Conservation (phyloP, 2,329 filamentous ascomycete species). For the Aspergillus intermedius region DNA sequence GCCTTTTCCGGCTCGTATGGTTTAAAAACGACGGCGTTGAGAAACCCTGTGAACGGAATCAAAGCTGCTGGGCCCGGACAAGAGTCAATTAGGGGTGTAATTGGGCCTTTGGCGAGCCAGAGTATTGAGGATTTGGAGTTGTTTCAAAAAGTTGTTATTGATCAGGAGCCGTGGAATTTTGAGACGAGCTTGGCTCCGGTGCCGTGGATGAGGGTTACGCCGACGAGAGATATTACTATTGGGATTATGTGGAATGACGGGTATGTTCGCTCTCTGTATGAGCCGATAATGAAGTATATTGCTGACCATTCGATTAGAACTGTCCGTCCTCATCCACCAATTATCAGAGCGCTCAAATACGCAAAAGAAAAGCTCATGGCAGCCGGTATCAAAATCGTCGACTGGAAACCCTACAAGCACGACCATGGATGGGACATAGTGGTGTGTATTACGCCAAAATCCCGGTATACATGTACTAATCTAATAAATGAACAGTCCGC, state of each 20-base stretch:
- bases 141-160: conserved; percentile 34
- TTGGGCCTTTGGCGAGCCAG: conserved; percentile 23
- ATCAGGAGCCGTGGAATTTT: conserved; percentile 37
- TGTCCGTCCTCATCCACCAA: conserved; percentile 60
- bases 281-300: not conserved
- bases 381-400: conserved; percentile 39
- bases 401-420: conserved; percentile 32
- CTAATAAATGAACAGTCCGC: conserved; percentile 26
- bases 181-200: conserved; percentile 37
- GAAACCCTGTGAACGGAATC: conserved; percentile 26
- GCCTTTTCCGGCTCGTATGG: conserved; percentile 41
- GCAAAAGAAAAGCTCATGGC: conserved; percentile 28
- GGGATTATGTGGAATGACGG: conserved; percentile 61
- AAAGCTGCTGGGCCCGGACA: conserved; percentile 26
- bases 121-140: conserved; percentile 29
- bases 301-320: conserved; percentile 26
- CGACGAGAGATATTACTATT: conserved; percentile 32
- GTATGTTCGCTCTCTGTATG: conserved; percentile 9
- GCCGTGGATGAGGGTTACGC: conserved; percentile 32
- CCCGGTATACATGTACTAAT: conserved; percentile 8
- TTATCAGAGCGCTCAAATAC: conserved; percentile 38
- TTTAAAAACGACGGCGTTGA: conserved; percentile 34
- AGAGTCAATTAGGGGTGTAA: conserved; percentile 32
- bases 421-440: conserved; percentile 29
- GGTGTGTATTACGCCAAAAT: conserved; percentile 12